phyloP scores from a whole-genome alignment of 192 early-diverging fungal genomes.

The Lunasporangiospora selenospora region DNA sequence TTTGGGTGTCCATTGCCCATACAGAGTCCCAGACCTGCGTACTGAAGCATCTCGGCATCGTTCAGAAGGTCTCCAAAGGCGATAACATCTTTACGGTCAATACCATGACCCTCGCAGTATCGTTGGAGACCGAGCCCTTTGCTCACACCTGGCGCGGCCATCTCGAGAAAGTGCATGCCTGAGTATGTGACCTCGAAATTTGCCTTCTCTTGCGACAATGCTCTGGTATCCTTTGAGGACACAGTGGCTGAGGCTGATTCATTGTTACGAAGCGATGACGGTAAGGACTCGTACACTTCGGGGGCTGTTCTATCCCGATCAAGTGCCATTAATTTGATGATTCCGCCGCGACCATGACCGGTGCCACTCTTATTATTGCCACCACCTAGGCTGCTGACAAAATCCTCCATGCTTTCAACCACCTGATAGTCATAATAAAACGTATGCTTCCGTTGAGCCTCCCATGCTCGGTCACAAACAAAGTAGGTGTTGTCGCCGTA shows the following conservation, averaged over 20 bases:
- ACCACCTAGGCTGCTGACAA: background rate
- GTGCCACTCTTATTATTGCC: background rate
- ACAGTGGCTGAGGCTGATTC: no score
- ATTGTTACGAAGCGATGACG: background rate
- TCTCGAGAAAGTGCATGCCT: constrained; percentile 51
- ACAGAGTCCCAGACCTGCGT: constrained; percentile 49
- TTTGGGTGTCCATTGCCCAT: constrained; percentile 50
- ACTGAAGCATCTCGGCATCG: constrained; percentile 56
- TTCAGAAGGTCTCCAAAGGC: constrained; percentile 62
- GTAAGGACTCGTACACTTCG: constrained; percentile 24
- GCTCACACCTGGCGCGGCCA: constrained; percentile 51
- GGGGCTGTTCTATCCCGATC: constrained; percentile 32
- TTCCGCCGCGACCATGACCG: constrained; percentile 8
- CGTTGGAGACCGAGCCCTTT: constrained; percentile 49
- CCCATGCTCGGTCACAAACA: constrained; percentile 34
- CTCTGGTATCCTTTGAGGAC: no score
- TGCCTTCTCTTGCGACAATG: no score
- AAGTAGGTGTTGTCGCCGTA: constrained; percentile 28
- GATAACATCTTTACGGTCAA: constrained; percentile 29
- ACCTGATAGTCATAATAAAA: constrained; percentile 30
- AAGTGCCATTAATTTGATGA: constrained; percentile 33
- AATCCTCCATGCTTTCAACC: constrained; percentile 17
- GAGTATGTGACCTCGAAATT: constrained; percentile 43
- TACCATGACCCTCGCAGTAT: constrained; percentile 27
- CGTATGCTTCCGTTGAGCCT: constrained; percentile 18